Conservation (phyloP, 352 stramenopile species). For the Phytophthora macrochlamydospora region DNA sequence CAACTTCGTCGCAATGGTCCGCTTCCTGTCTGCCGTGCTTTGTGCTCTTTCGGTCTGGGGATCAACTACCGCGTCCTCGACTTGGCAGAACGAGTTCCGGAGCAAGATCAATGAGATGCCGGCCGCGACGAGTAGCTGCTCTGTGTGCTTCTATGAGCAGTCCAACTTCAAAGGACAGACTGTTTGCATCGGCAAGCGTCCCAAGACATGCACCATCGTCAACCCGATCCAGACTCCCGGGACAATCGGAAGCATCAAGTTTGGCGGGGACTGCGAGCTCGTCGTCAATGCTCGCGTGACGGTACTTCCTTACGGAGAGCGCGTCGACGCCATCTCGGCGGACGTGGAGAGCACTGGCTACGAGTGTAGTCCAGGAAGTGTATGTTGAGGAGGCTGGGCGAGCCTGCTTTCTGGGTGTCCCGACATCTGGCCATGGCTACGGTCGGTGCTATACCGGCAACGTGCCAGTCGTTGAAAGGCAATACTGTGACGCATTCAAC, state of each 20-base stretch:
- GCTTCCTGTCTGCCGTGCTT: not conserved
- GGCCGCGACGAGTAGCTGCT: constrained; percentile 21
- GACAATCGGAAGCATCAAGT: constrained; percentile 55
- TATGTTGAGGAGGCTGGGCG: no score
- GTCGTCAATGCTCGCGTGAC: constrained; percentile 42
- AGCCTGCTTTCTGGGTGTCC: no score
- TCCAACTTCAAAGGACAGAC: constrained; percentile 30
- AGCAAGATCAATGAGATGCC: constrained; percentile 17
- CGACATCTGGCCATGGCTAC: no score
- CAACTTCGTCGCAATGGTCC: not conserved
- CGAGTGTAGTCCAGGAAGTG: no score
- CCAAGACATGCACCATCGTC: constrained; percentile 21
- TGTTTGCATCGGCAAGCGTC: constrained; percentile 44
- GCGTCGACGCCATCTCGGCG: no score
- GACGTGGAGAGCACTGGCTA: no score
- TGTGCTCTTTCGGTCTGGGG: not conserved
- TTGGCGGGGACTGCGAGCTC: constrained; percentile 40
- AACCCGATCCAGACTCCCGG: constrained; percentile 41
- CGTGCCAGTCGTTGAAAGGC: no score
- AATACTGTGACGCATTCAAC: no score
- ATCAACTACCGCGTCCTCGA: not conserved
- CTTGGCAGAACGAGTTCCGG: not conserved
- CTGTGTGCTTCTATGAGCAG: constrained; percentile 54
- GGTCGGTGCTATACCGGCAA: no score
- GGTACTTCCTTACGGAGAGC: no score